Evolutionary conservation across 208 protist species (phyloP).

Genomic region (Endotrypanum monterogeii): DNA sequence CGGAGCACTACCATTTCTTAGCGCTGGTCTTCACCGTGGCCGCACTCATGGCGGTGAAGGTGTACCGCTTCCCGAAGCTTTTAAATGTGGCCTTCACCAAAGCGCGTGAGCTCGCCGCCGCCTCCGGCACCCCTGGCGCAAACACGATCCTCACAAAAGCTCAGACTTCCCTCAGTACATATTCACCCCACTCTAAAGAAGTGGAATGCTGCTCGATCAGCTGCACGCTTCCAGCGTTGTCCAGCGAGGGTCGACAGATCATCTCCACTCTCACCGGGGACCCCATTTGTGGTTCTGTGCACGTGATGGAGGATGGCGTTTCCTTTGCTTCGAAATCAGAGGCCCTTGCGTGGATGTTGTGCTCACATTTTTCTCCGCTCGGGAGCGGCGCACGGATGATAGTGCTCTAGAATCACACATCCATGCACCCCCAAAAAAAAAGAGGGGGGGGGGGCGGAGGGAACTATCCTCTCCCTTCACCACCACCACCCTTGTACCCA

Average conservation of each 20-base stretch:
- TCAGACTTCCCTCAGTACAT: slow-evolving; percentile 65
- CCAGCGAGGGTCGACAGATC: slow-evolving; percentile 49
- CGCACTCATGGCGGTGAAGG: slow-evolving; percentile 84
- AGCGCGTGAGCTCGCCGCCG: slow-evolving; percentile 58
- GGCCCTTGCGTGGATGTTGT: slow-evolving; percentile 80
- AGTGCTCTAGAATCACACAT: slow-evolving; percentile 41
- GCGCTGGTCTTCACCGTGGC: slow-evolving; percentile 63
- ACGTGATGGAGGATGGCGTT: slow-evolving; percentile 62
- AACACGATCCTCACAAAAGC: slow-evolving; percentile 55
- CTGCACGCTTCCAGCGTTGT: slow-evolving; percentile 43
- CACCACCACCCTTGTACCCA: slow-evolving; percentile 1
- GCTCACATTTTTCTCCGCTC: slow-evolving; percentile 82
- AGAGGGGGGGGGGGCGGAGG: no score
- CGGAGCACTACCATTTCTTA: slow-evolving; percentile 73
- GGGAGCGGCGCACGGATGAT: slow-evolving; percentile 56
- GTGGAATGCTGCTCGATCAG: slow-evolving; percentile 57
- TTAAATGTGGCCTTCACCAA: slow-evolving; percentile 72
- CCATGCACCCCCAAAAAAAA: slow-evolving; percentile 7
- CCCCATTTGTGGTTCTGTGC: slow-evolving; percentile 48
- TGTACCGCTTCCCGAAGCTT: slow-evolving; percentile 83
- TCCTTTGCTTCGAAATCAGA: slow-evolving; percentile 66
- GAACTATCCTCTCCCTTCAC: neutral
- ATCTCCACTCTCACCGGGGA: slow-evolving; percentile 58
- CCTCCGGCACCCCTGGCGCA: slow-evolving; percentile 38
- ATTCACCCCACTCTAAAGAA: slow-evolving; percentile 75